Base-by-base conservation (phyloP, 345 rosid genomes). In the Corchorus capsularis region DNA sequence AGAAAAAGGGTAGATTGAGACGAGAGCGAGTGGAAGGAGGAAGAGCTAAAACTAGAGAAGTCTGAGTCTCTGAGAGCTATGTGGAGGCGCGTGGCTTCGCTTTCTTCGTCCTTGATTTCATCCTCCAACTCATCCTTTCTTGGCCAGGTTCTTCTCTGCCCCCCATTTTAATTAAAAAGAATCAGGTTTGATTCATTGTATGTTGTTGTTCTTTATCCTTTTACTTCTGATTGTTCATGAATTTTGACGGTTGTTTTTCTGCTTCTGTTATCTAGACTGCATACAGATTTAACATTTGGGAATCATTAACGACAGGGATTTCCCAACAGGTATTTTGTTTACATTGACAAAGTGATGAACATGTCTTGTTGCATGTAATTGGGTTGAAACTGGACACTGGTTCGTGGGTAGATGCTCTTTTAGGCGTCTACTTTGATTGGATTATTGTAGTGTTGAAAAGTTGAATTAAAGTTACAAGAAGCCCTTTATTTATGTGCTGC, bases 21-120 rank as follows among this genome's bases (percentile, higher is more conserved):
- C 45, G 45, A 45, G 47, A 45, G 9, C 2, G 47, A 57, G 62
- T 74, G 19, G 64, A 55, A 27, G 27, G 8, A 73, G 66, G 37
- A 67, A 53, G 27, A 53, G 67, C 32, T 34, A 5, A 41, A 75
- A 64, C 2, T 39, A 45, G 6, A 5, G 22, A 59, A 19, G 20
- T 39, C 64, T 14, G 27, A 27, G 1, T 27, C 27, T 27, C 27
- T 27, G 56, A 68, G 75, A 84, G 75, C 85, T 73, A 90, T 94
- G 97, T 91, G 92, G 97, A 91, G 91, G 88, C 91, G 97, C 85
- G 85, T 88, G 71, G 82, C 87, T 79, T 83, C 83, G 66, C 89
- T 93, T 79, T 88, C 90, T 82, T 85, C 91, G 82, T 85, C 90
- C 27, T 71, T 75, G 81, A 76, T 87, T 71, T 81, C 81, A 71